These are phyloP conservation scores for Auricularia heimuer DNA, from an alignment of 768 basidiomycete genomes.

Conservation along the genomic window DNA sequence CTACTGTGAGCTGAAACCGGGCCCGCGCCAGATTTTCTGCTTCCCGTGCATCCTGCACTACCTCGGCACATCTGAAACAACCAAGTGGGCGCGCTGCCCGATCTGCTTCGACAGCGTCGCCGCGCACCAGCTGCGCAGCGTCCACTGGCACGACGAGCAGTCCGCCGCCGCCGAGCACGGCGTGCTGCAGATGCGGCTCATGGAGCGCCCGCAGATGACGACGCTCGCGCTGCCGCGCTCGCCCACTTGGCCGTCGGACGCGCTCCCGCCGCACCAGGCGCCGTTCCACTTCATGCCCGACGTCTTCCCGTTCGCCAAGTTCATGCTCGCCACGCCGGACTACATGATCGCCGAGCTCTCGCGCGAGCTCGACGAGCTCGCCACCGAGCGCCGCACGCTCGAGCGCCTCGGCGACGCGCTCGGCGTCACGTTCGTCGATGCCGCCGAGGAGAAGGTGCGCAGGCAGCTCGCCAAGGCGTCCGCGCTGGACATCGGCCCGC, in stretches of 20 bases:
- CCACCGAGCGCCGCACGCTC: constrained; percentile 56
- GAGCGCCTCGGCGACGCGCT: constrained; percentile 64
- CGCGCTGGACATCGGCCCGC: constrained; percentile 60
- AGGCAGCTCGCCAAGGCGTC: constrained; percentile 71
- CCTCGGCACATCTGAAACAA: constrained; percentile 68
- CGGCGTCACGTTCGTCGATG: constrained; percentile 68
- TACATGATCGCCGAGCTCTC: constrained; percentile 71
- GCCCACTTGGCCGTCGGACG: constrained; percentile 85
- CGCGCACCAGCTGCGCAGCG: constrained; percentile 82
- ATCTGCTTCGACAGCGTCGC: constrained; percentile 93
- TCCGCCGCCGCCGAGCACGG: background rate
- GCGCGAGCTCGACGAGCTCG: constrained; percentile 63
- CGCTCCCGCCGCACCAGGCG: constrained; percentile 82
- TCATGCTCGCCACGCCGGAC: constrained; percentile 90
- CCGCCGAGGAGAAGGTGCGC: constrained; percentile 65
- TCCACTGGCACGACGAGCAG: constrained; percentile 75
- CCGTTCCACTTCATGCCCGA: constrained; percentile 96
- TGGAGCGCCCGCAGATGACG: constrained; percentile 89
- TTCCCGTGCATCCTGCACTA: constrained; percentile 92
- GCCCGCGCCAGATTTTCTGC: constrained; percentile 66
- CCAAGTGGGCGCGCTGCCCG: constrained; percentile 86
- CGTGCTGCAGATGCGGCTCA: constrained; percentile 69
- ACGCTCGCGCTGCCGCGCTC: constrained; percentile 92
- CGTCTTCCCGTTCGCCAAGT: constrained; percentile 76
- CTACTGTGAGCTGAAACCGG: background rate